Evolutionary conservation across 2,329 filamentous ascomycete species (phyloP).

Genomic region (Huntiella moniliformis): DNA sequence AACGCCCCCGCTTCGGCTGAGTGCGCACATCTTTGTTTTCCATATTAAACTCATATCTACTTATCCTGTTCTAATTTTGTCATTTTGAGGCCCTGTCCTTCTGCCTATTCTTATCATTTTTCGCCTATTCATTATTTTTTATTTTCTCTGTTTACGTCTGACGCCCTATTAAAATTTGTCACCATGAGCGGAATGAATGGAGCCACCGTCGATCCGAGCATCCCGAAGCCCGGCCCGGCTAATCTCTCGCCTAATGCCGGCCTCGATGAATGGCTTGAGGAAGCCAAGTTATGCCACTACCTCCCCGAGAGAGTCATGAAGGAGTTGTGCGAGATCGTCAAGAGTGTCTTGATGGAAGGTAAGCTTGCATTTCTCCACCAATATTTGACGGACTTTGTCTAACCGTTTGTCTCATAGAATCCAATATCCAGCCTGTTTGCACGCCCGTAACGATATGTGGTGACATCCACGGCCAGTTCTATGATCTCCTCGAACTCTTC

Average conservation of each 20-base stretch:
- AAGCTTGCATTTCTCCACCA: constrained; percentile 12
- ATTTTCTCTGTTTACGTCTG: constrained; percentile 1
- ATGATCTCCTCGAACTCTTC: constrained; percentile 92
- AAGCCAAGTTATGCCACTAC: constrained; percentile 94
- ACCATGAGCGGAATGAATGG: not conserved
- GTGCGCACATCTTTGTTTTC: constrained; percentile 1
- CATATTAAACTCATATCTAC: not conserved
- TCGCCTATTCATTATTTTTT: constrained; percentile 3
- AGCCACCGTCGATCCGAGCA: constrained; percentile 15
- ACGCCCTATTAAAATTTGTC: not conserved
- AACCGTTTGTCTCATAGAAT: constrained; percentile 38
- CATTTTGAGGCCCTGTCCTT: not conserved
- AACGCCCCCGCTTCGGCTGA: constrained; percentile 12
- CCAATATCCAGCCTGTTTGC: constrained; percentile 94
- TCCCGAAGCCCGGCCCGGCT: constrained; percentile 82
- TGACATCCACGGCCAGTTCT: constrained; percentile 97
- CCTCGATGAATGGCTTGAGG: constrained; percentile 88
- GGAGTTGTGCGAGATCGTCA: constrained; percentile 94
- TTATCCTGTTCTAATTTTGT: not conserved
- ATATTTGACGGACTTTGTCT: not conserved
- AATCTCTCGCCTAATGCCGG: constrained; percentile 67
- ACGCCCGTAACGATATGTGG: constrained; percentile 95
- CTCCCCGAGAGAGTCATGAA: constrained; percentile 95
- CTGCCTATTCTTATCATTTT: constrained; percentile 1
- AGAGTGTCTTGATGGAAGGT: constrained; percentile 98